Base-by-base conservation (phyloP, 2,329 filamentous ascomycete species). In the Phaeomoniella chlamydospora region DNA sequence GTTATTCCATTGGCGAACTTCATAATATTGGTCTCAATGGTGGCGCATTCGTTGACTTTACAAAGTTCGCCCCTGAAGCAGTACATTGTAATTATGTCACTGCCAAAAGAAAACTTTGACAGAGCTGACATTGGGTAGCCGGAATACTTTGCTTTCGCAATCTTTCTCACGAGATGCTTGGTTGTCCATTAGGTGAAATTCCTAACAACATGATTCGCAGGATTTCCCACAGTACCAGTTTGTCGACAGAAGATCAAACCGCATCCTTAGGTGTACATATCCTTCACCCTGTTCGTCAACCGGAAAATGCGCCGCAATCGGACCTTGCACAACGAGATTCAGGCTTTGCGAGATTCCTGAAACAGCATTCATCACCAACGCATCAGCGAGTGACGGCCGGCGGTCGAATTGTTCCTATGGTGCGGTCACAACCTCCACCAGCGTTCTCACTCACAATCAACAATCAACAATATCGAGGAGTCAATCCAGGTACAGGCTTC, bases 371-470 rank as follows among this genome's bases (percentile, higher is more conserved):
- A 5, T 65, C 64, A 22, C 62, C 63, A n/a, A 62, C 55, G 19
- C 58, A 64, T 39, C 58, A 66, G 35, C 58, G 63, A 35, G 64
- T 67, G 34, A 66, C 62, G 29, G 61, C 64, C 38, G 62, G 62
- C 15, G 64, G 64, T 5, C 56, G 55, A 29, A 65, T 67, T 17
- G 61, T 67, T 22, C 61, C 62, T n/a, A 62, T 65, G 56, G 50
- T 53, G 22, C 43, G 46, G 14, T 18, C 39, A 9, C 48, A 55
- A 15, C 53, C 52, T 37, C 58, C 61, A 26, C 22, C 22, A n/a
- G 22, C n/a, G 9, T 26, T 26, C 22, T 26, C 9, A 6, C 22
- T 26, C n/a, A n/a, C 6, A 6, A 26, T 26, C n/a, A 26, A 26
- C n/a, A 26, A 26, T n/a, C 22, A 26, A 26, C 22, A 26, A n/a